Conservation (phyloP, 768 basidiomycete genomes). For the Lenzites betulinus region DNA sequence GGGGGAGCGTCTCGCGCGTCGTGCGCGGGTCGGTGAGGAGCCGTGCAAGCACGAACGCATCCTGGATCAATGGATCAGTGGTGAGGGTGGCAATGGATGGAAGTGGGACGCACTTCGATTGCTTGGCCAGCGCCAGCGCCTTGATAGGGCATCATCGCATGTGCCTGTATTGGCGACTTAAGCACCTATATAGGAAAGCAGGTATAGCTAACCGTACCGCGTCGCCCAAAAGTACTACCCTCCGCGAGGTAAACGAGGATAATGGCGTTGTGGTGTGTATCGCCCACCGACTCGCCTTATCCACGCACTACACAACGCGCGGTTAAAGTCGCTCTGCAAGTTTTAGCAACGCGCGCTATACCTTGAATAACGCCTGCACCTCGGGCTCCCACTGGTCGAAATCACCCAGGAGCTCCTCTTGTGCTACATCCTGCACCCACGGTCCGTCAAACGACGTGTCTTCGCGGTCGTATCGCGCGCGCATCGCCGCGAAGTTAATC, state of each 20-base stretch:
- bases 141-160: slow-evolving; percentile 45
- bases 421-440: slow-evolving; percentile 50
- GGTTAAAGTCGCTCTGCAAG: background rate
- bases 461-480: slow-evolving; percentile 51
- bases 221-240: slow-evolving; percentile 50
- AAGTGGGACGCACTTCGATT: slow-evolving; percentile 39
- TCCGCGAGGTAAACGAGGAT: slow-evolving; percentile 50
- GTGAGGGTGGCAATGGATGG: background rate
- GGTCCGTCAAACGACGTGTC: slow-evolving; percentile 49
- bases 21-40: slow-evolving; percentile 46
- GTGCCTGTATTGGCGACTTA: slow-evolving; percentile 26
- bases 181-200: background rate
- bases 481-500: slow-evolving; percentile 67
- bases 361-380: slow-evolving; percentile 56
- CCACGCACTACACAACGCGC: slow-evolving; percentile 45
- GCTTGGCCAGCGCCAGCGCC: slow-evolving; percentile 48
- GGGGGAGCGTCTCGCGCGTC: slow-evolving; percentile 21
- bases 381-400: slow-evolving; percentile 64
- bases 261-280: slow-evolving; percentile 60
- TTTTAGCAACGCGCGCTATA: slow-evolving; percentile 19
- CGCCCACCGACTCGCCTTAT: slow-evolving; percentile 54
- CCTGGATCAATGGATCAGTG: slow-evolving; percentile 22
- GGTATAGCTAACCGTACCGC: slow-evolving; percentile 30
- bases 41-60: slow-evolving; percentile 39
- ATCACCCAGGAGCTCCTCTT: slow-evolving; percentile 45